phyloP scores from a whole-genome alignment of 2,329 filamentous ascomycete species.

The Chrysosporium queenslandicum region DNA sequence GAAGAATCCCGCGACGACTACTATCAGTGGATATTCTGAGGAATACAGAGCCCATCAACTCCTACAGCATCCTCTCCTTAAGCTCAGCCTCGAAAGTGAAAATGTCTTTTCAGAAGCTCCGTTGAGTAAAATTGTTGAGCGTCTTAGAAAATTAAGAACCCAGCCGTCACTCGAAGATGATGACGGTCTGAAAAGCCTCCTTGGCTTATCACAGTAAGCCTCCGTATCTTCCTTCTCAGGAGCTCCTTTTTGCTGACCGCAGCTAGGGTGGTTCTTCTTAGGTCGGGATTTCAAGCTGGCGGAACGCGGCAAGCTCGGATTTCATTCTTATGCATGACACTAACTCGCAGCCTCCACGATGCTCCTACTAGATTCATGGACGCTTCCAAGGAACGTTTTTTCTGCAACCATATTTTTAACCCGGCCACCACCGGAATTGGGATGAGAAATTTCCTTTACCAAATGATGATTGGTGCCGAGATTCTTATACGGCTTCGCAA shows the following conservation, averaged over 20 bases:
- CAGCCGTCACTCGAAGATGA: constrained; percentile 2
- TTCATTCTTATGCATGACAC: constrained; percentile 1
- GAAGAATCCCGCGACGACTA: not conserved
- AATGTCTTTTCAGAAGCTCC: not conserved
- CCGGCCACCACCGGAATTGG: constrained; percentile 1
- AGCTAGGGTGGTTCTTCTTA: not conserved
- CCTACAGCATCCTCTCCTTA: not conserved
- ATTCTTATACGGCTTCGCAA: constrained; percentile 1
- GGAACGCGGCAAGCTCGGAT: not conserved
- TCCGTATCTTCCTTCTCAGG: not conserved
- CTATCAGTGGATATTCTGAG: constrained; percentile 4
- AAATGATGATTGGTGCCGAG: constrained; percentile 4
- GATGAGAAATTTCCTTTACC: not conserved
- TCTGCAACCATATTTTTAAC: constrained; percentile 6
- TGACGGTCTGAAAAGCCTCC: not conserved
- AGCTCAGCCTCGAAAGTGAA: not conserved
- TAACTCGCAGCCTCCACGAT: constrained; percentile 2
- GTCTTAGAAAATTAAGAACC: not conserved
- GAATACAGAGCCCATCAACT: constrained; percentile 5
- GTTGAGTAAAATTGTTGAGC: not conserved
- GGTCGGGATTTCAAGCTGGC: not conserved
- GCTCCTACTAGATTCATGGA: not conserved
- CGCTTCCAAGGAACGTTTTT: constrained; percentile 4
- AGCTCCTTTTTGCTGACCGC: not conserved
- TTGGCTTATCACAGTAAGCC: constrained; percentile 1